Conservation (phyloP, 2,329 filamentous ascomycete species). For the Fusarium aywerte region DNA sequence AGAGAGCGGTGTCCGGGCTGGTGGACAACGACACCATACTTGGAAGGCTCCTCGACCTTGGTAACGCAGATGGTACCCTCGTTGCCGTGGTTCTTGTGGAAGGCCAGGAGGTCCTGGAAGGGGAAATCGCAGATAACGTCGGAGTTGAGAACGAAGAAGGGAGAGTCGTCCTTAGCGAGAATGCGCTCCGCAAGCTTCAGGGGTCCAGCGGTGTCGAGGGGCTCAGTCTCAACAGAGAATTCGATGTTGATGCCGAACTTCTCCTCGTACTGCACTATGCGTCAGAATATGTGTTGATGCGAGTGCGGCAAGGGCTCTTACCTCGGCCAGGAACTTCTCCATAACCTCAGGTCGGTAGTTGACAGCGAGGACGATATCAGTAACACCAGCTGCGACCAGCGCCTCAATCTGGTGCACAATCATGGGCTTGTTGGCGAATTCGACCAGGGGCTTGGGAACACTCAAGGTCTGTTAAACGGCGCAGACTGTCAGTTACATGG, state of each 20-base stretch:
- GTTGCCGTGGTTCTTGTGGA: slow-evolving; percentile 92
- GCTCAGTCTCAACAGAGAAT: slow-evolving; percentile 96
- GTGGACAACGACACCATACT: slow-evolving; percentile 98
- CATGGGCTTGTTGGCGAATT: slow-evolving; percentile 99
- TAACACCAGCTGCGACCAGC: slow-evolving; percentile 91
- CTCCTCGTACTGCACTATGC: slow-evolving; percentile 76
- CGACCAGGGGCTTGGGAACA: slow-evolving; percentile 95
- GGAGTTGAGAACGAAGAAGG: slow-evolving; percentile 98
- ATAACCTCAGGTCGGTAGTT: slow-evolving; percentile 99
- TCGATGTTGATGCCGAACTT: slow-evolving; percentile 94
- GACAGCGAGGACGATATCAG: slow-evolving; percentile 96
- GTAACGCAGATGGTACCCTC: slow-evolving; percentile 98
- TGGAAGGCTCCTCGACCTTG: slow-evolving; percentile 98
- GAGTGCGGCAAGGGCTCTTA: slow-evolving; percentile 52
- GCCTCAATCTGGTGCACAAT: slow-evolving; percentile 98
- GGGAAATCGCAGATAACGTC: slow-evolving; percentile 99
- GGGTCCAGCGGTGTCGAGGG: slow-evolving; percentile 92
- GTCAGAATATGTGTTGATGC: slow-evolving; percentile 20
- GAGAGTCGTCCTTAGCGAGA: slow-evolving; percentile 89
- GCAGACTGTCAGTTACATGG: slow-evolving; percentile 38
- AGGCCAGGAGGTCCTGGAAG: slow-evolving; percentile 87
- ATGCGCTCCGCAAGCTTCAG: slow-evolving; percentile 95
- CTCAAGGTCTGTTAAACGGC: slow-evolving; percentile 79
- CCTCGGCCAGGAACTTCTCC: slow-evolving; percentile 92
- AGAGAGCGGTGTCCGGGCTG: slow-evolving; percentile 89